Evolutionary conservation across 1,284 basidiomycete species (phyloP).

Genomic region (Puccinia triticina): DNA sequence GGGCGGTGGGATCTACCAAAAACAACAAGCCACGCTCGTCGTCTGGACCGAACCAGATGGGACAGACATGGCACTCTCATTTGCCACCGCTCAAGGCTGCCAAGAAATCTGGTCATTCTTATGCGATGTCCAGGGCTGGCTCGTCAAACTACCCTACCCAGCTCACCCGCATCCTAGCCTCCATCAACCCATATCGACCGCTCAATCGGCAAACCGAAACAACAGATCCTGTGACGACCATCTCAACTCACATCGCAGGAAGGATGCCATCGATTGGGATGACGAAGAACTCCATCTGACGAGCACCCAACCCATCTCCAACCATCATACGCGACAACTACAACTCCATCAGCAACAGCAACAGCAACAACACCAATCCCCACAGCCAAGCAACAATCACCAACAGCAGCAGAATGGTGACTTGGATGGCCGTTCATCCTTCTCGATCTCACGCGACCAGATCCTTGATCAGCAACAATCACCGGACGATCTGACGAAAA

Average conservation of each 20-base stretch:
- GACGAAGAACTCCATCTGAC: conserved; percentile 34
- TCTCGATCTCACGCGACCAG: conserved; percentile 27
- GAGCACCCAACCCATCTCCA: conserved; percentile 26
- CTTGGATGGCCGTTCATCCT: not conserved
- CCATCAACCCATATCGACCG: conserved; percentile 11
- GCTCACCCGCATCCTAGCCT: conserved; percentile 53
- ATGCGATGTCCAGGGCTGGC: conserved; percentile 84
- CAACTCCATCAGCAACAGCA: conserved; percentile 14
- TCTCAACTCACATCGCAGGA: conserved; percentile 21
- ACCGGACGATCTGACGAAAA: conserved; percentile 8
- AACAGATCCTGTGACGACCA: conserved; percentile 28
- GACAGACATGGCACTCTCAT: conserved; percentile 92
- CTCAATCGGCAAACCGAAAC: conserved; percentile 1
- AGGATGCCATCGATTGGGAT: conserved; percentile 41
- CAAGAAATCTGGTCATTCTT: conserved; percentile 98
- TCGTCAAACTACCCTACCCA: conserved; percentile 60
- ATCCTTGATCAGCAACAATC: not conserved
- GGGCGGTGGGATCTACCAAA: conserved; percentile 51
- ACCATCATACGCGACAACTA: conserved; percentile 35
- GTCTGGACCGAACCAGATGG: conserved; percentile 98
- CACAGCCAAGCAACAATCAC: conserved; percentile 4
- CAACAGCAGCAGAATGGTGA: conserved; percentile 11
- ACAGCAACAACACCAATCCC: conserved; percentile 20
- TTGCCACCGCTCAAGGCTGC: conserved; percentile 94
- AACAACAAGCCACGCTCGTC: conserved; percentile 72